Evolutionary conservation across 2,329 filamentous ascomycete species (phyloP).

Genomic region (Tolypocladium guangdongense): DNA sequence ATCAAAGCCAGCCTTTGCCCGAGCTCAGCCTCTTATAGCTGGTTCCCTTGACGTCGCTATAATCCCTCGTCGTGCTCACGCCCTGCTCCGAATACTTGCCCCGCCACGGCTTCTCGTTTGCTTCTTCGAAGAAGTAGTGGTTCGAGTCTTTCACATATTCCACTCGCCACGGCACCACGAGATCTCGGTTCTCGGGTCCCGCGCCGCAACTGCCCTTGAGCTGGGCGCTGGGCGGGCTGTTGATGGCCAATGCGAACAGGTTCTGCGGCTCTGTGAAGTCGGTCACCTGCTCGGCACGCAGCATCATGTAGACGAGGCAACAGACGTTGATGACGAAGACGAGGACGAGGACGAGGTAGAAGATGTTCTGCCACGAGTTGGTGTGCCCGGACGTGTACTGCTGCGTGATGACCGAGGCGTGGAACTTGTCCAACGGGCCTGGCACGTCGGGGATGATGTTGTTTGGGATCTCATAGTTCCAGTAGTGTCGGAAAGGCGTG

Average conservation of each 20-base stretch:
- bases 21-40: constrained; percentile 19
- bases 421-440: constrained; percentile 45
- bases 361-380: constrained; percentile 49
- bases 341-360: constrained; percentile 53
- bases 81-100: constrained; percentile 22
- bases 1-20: constrained; percentile 14
- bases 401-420: constrained; percentile 50
- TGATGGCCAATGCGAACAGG: constrained; percentile 60
- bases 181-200: constrained; percentile 22
- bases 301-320: constrained; percentile 50
- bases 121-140: constrained; percentile 33
- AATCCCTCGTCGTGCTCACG: constrained; percentile 15
- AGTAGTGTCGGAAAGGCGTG: constrained; percentile 49
- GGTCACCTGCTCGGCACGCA: constrained; percentile 51
- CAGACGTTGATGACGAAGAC: constrained; percentile 58
- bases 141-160: constrained; percentile 25
- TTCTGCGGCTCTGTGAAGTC: constrained; percentile 74
- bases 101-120: constrained; percentile 13
- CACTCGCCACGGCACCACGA: constrained; percentile 31
- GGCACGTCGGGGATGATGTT: constrained; percentile 27
- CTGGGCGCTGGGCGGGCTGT: constrained; percentile 31
- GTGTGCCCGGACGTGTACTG: constrained; percentile 60
- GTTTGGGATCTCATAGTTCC: constrained; percentile 27
- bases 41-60: constrained; percentile 3
- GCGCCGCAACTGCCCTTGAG: constrained; percentile 28